Conservation (phyloP, 164 flowering plant genomes). For the Aristolochia californica region DNA sequence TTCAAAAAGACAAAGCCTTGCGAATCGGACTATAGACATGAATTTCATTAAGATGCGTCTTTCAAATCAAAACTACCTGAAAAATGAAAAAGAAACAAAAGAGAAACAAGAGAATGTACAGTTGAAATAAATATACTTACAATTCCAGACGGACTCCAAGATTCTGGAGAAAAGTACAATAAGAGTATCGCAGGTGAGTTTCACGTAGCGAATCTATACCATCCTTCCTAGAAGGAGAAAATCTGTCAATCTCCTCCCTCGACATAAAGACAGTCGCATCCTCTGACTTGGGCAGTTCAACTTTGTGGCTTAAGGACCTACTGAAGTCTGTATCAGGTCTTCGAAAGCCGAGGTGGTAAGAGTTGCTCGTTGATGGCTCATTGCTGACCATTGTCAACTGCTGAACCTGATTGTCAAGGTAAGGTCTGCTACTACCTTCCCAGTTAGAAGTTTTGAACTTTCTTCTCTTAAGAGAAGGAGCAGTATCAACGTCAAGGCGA, state of each 20-base stretch:
- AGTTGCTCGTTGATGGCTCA: conserved; percentile 24
- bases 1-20: no score
- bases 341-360: conserved; percentile 11
- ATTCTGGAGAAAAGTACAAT: conserved; percentile 79
- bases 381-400: conserved; percentile 12
- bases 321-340: conserved; percentile 22
- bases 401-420: conserved; percentile 8
- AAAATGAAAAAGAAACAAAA: conserved; percentile 2
- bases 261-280: conserved; percentile 67
- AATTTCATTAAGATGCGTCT: no score
- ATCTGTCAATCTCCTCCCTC: conserved; percentile 75
- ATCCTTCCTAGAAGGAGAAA: conserved; percentile 91
- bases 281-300: conserved; percentile 43
- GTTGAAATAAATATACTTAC: conserved; percentile 34
- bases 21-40: no score
- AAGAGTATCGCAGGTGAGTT: conserved; percentile 74
- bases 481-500: conserved; percentile 14
- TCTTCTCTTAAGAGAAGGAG: conserved; percentile 49
- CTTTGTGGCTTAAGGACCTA: conserved; percentile 31
- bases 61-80: neutral
- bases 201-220: conserved; percentile 83
- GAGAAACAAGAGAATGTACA: neutral
- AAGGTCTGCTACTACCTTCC: conserved; percentile 29
- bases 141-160: conserved; percentile 80
- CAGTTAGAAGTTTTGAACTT: conserved; percentile 36